Conservation (phyloP, 164 flowering plant species). For the Nymphaea colorata region DNA sequence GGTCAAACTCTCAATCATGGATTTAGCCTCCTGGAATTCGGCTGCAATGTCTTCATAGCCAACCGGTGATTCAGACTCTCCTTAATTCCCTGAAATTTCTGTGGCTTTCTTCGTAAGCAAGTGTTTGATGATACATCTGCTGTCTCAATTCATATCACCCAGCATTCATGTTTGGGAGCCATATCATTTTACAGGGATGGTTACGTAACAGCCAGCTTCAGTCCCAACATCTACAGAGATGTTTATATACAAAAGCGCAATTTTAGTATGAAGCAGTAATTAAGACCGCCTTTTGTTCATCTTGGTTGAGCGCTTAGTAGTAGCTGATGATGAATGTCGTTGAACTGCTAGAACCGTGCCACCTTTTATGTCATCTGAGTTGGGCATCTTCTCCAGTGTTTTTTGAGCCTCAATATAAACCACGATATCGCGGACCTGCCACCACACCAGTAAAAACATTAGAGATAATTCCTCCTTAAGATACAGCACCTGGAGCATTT, state of each 20-base stretch:
- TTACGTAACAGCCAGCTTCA: too few relatives aligned
- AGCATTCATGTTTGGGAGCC: conserved; percentile 31
- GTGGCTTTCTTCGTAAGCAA: conserved; percentile 51
- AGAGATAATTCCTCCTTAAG: not conserved
- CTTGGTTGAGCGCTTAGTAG: conserved; percentile 30
- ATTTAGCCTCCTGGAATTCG: conserved; percentile 34
- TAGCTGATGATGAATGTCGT: conserved; percentile 25
- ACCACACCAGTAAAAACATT: not conserved
- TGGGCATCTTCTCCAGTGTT: conserved; percentile 41
- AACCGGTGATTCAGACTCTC: conserved; percentile 23
- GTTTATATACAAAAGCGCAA: too few relatives aligned
- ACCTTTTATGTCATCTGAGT: conserved; percentile 48
- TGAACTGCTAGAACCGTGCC: conserved; percentile 69
- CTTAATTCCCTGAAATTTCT: conserved; percentile 38
- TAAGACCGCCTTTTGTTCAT: conserved; percentile 40
- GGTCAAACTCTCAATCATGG: conserved; percentile 23
- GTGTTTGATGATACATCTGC: conserved; percentile 48
- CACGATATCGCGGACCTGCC: conserved; percentile 72
- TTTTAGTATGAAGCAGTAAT: not conserved
- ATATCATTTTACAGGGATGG: conserved; percentile 22
- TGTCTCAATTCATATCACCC: conserved; percentile 28
- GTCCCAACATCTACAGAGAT: too few relatives aligned
- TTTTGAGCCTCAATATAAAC: conserved; percentile 71
- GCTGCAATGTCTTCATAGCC: conserved; percentile 25
- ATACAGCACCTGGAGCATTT: too few relatives aligned